A percentile compares a stretch with the other conserved stretches of the same genome.
phyloP scores from a whole-genome alignment of 2,329 filamentous ascomycete species.

The Raffaelea albimanens region DNA sequence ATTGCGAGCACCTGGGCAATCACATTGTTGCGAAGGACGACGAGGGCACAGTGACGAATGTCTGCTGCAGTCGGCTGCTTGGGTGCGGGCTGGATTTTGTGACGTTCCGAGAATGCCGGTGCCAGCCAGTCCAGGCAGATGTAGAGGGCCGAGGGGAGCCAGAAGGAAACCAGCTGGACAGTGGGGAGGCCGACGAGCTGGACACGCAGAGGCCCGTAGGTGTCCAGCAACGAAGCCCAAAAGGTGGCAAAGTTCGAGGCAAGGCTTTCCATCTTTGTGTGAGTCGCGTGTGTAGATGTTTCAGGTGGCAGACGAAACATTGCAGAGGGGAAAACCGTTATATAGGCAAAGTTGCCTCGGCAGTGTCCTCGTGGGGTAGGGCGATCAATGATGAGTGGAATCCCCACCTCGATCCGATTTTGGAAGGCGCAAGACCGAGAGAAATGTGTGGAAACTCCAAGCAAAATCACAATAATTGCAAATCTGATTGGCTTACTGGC shows the following conservation, averaged over 20 bases:
- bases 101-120: constrained; percentile 37
- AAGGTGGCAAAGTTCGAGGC: neutral
- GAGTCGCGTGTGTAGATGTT: no score
- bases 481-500: no score
- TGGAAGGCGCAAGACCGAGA: no score
- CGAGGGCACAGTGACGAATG: constrained; percentile 30
- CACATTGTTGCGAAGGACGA: constrained; percentile 39
- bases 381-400: no score
- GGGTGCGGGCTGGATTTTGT: constrained; percentile 44
- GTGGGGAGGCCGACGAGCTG: constrained; percentile 30
- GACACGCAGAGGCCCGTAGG: constrained; percentile 18
- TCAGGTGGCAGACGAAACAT: no score
- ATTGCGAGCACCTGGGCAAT: constrained; percentile 25
- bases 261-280: no score
- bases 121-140: constrained; percentile 30
- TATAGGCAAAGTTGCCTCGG: no score
- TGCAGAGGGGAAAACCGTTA: no score
- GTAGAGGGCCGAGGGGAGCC: constrained; percentile 32
- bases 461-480: no score
- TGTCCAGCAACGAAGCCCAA: constrained; percentile 15
- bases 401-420: no score
- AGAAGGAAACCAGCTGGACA: constrained; percentile 35
- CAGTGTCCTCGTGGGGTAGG: no score
- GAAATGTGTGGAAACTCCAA: no score
- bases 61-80: constrained; percentile 37